Base-by-base conservation (phyloP, 2,329 filamentous ascomycete species). In the Herpotrichia juniperi region DNA sequence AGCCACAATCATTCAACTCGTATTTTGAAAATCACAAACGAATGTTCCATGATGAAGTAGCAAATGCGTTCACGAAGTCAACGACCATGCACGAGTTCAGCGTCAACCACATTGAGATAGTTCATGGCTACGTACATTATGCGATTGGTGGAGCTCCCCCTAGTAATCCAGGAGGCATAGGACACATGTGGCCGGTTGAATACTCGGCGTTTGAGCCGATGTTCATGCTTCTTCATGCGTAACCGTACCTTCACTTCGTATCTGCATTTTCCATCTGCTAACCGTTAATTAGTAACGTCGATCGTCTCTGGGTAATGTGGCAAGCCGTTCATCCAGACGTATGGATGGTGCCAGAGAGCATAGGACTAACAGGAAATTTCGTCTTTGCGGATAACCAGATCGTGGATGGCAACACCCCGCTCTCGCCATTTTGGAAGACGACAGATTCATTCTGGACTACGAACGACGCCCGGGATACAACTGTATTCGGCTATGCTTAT, bases 181-280 rank as follows among this genome's bases (percentile, higher is more conserved):
- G 88, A 1, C 88, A 91, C 62, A 88, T 93, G 86, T 84, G 85
- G 42, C 87, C 87, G 61, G 82, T 91, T 12, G 63, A 71, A 10
- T 88, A 89, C 61, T 90, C 90, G 2, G 84, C 88, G 0, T 94
- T 91, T 64, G 91, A 96, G 61, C 90, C 91, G 0, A 76, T 91
- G 12, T 74, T 74, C 48, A 67, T 64, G 68, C 57, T 74, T 2
- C 69, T 72, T 47, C 72, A 74, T 63, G 63, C 72, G 76, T 78
- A 58, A 53, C 74, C 61, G 6, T 17, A 10, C 39, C n/a, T 6
- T 6, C 2, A 25, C 19, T 11, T 24, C 35, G 7, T 11, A 6
- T 11, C 35, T 24, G n/a, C 4, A 22, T 17, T 8, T 4, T 40
- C 14, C 21, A n/a, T 31, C 37, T 11, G 22, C 31, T 14, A 4